Conservation (phyloP, 2,329 filamentous ascomycete genomes). For the Venturia oleaginea region DNA sequence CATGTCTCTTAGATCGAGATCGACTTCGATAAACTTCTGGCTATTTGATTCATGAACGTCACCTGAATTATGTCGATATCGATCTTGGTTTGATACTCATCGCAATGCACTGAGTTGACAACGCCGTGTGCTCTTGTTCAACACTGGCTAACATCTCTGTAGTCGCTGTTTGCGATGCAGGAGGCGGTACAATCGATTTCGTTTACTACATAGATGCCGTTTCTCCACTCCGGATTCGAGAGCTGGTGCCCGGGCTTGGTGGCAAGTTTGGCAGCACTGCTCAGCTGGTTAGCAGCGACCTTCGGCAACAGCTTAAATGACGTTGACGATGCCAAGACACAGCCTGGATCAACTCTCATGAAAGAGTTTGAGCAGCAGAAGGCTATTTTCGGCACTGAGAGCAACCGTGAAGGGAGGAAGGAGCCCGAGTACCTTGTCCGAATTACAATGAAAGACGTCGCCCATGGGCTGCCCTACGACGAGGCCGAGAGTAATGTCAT, state of each 20-base stretch:
- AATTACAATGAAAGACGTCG: not conserved
- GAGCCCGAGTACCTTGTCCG: not conserved
- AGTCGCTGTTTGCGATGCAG: not conserved
- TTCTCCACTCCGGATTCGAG: not conserved
- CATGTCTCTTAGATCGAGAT: too few species aligned
- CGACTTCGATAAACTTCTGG: too few species aligned
- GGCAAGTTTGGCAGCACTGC: not conserved
- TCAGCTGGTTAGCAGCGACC: not conserved
- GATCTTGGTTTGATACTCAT: too few species aligned
- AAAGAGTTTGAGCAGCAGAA: not conserved
- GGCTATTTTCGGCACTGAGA: not conserved
- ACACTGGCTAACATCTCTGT: too few species aligned
- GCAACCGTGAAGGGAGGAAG: not conserved
- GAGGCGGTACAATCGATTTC: constrained; percentile 1
- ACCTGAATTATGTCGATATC: too few species aligned
- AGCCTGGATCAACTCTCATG: not conserved
- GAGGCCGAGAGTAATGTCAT: not conserved
- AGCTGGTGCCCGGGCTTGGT: not conserved
- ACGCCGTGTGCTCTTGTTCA: too few species aligned
- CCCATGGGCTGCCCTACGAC: not conserved
- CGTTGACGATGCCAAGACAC: not conserved
- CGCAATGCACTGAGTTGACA: too few species aligned
- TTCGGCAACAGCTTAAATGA: not conserved
- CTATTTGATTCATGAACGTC: too few species aligned
- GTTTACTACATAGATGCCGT: not conserved